phyloP scores from a whole-genome alignment of 106 monocot genomes.

The Vanilla planifolia region DNA sequence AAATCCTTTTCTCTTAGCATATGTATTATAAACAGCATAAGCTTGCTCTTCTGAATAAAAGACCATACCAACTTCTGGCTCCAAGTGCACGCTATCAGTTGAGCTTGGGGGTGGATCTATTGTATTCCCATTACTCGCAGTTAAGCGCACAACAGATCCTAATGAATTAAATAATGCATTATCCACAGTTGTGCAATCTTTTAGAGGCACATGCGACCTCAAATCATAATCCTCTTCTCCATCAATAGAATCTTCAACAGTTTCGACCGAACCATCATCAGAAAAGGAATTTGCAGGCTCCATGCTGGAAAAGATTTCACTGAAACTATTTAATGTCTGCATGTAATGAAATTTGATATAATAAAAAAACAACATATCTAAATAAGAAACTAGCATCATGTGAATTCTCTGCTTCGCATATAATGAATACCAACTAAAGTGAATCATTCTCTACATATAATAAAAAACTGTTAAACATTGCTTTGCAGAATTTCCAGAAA shows the following conservation, averaged over 20 bases:
- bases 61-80: conserved; percentile 62
- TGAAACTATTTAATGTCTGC: neutral
- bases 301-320: conserved; percentile 5
- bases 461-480: too few relatives aligned
- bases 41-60: conserved; percentile 65
- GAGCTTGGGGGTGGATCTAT: conserved; percentile 4
- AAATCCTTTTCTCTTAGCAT: conserved; percentile 52
- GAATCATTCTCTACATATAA: too few relatives aligned
- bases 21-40: conserved; percentile 47
- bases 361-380: too few relatives aligned
- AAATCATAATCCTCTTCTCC: conserved; percentile 19
- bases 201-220: conserved; percentile 1
- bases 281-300: conserved; percentile 32
- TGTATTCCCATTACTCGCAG: neutral
- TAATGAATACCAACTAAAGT: too few relatives aligned
- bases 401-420: too few relatives aligned
- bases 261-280: conserved; percentile 28
- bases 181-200: conserved; percentile 5
- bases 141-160: conserved; percentile 10
- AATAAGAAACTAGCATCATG: too few relatives aligned
- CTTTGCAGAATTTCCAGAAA: too few relatives aligned
- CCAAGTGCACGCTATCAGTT: conserved; percentile 14
- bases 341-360: too few relatives aligned
- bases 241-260: conserved; percentile 30
- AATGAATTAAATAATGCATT: conserved; percentile 12